Evolutionary conservation across 495 filamentous ascomycete species (phyloP).

Genomic region (Penicillium flavigenum): DNA sequence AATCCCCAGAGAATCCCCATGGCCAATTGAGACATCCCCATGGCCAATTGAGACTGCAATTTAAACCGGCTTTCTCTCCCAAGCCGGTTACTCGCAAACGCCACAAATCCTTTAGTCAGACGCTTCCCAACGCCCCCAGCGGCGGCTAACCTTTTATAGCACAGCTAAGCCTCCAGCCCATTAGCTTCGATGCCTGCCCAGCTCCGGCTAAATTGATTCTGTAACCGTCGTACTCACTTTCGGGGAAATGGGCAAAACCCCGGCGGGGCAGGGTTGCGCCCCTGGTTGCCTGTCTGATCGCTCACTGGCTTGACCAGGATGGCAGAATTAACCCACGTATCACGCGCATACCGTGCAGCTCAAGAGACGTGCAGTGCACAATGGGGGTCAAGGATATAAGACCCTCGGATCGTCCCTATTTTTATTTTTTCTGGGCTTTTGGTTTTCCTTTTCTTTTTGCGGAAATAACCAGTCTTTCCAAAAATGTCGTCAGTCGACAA

Average conservation of each 20-base stretch:
- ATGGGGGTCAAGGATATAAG: neutral
- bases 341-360: neutral
- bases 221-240: neutral
- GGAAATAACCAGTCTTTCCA: neutral
- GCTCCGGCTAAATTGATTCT: neutral
- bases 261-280: slow-evolving; percentile 1
- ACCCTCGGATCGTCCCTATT: neutral
- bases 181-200: neutral
- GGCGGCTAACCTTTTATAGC: neutral
- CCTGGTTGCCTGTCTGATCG: neutral
- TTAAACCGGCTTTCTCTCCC: neutral
- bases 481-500: slow-evolving; percentile 7
- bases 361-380: neutral
- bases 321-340: slow-evolving; percentile 9
- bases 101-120: neutral
- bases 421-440: neutral
- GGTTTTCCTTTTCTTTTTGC: neutral
- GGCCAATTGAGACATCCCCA: too few species aligned
- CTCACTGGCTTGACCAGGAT: neutral
- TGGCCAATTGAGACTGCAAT: neutral
- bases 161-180: slow-evolving; percentile 2
- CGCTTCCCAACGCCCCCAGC: neutral
- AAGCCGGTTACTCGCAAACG: neutral
- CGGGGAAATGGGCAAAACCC: slow-evolving; percentile 3
- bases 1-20: too few species aligned